Conservation (phyloP, 208 protist genomes). For the Wallacemonas collosoma region DNA sequence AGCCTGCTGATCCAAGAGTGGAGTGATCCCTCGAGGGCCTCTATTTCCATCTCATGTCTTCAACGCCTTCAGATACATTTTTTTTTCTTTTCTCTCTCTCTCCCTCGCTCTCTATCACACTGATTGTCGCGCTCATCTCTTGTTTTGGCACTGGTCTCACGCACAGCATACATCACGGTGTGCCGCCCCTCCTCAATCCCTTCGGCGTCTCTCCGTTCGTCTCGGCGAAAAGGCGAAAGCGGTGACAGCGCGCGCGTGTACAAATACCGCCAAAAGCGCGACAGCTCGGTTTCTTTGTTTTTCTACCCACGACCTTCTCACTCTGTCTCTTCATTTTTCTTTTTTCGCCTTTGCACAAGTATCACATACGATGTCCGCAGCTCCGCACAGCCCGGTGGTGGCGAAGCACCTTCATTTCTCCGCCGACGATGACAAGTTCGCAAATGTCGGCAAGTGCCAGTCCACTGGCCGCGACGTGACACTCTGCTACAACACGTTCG, state of each 20-base stretch:
- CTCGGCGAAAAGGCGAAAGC: neutral
- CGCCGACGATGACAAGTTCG: conserved; percentile 42
- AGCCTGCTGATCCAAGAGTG: too few species aligned
- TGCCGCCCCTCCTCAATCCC: too few species aligned
- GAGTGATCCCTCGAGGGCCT: too few species aligned
- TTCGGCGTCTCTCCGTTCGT: too few species aligned
- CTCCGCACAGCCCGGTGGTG: conserved; percentile 11
- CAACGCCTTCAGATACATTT: too few species aligned
- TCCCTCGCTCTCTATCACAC: too few species aligned
- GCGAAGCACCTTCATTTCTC: conserved; percentile 22
- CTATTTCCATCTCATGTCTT: too few species aligned
- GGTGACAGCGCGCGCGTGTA: too few species aligned
- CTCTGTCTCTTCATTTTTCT: neutral
- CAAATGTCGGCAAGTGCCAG: conserved; percentile 56
- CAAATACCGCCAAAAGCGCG: neutral
- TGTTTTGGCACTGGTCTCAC: too few species aligned
- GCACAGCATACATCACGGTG: too few species aligned
- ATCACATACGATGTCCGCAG: neutral
- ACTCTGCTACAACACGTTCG: conserved; percentile 83
- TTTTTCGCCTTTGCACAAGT: neutral
- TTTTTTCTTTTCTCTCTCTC: too few species aligned
- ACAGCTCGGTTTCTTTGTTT: neutral
- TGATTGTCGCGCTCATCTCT: too few species aligned
- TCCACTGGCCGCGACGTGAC: conserved; percentile 61
- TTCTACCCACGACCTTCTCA: neutral